Evolutionary conservation across 331 rosid genomes (phyloP).

Genomic region (Quercus phellos): DNA sequence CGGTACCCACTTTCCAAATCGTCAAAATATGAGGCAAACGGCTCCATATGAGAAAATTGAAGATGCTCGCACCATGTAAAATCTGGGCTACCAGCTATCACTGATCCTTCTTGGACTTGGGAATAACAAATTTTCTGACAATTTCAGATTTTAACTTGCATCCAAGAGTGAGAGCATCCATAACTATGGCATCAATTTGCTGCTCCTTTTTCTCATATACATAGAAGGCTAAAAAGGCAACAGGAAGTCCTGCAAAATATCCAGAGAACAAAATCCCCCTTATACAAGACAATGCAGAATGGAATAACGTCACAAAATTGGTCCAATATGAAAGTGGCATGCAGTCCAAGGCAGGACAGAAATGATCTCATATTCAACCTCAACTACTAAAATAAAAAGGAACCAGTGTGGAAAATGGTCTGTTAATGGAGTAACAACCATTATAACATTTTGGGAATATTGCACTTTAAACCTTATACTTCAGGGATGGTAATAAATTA

Average conservation of each 20-base stretch:
- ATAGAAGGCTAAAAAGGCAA: slow-evolving; percentile 59
- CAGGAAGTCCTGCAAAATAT: slow-evolving; percentile 53
- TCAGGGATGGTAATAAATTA: too few relatives aligned
- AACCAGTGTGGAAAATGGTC: not conserved
- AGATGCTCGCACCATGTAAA: slow-evolving; percentile 15
- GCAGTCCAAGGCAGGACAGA: not conserved
- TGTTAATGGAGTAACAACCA: not conserved
- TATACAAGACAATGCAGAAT: not conserved
- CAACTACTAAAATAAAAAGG: not conserved
- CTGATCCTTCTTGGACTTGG: slow-evolving; percentile 61
- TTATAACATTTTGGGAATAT: not conserved
- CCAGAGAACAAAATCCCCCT: slow-evolving; percentile 2
- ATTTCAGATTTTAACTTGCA: slow-evolving; percentile 57
- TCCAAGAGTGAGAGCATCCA: slow-evolving; percentile 38
- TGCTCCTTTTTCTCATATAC: slow-evolving; percentile 79
- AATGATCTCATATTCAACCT: slow-evolving; percentile 1
- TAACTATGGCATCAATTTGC: slow-evolving; percentile 57
- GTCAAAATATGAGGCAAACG: not conserved
- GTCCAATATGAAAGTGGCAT: not conserved
- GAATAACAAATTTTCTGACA: slow-evolving; percentile 32
- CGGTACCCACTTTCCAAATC: not conserved
- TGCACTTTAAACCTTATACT: too few relatives aligned
- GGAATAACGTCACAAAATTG: not conserved
- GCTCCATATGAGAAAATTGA: not conserved
- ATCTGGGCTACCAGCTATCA: slow-evolving; percentile 25